A percentile compares a stretch with the other conserved stretches of the same genome.
phyloP scores from a whole-genome alignment of 352 stramenopile species.

The Phytophthora quininea region DNA sequence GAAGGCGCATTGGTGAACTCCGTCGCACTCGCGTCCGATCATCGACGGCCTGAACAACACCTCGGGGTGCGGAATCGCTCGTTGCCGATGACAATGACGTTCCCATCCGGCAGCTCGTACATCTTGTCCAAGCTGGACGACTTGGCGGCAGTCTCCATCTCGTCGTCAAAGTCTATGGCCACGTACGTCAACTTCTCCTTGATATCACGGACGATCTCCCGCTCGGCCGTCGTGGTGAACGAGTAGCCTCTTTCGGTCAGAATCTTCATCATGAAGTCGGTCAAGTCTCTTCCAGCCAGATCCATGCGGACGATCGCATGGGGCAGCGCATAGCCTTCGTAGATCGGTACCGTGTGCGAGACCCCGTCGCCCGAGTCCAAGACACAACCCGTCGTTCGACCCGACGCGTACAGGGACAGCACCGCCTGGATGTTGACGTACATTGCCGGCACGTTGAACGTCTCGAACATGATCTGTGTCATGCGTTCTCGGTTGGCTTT shows the following conservation, averaged over 20 bases:
- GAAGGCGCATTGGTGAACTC: slow-evolving; percentile 83
- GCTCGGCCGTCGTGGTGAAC: slow-evolving; percentile 94
- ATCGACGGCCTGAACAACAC: slow-evolving; percentile 96
- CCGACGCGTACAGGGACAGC: slow-evolving; percentile 95
- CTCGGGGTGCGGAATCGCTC: slow-evolving; percentile 96
- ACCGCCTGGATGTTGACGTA: slow-evolving; percentile 96
- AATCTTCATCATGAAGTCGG: slow-evolving; percentile 98
- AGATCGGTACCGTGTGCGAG: slow-evolving; percentile 94
- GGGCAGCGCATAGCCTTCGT: slow-evolving; percentile 95
- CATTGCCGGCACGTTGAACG: slow-evolving; percentile 93
- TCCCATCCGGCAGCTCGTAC: slow-evolving; percentile 97
- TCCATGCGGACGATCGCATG: slow-evolving; percentile 96
- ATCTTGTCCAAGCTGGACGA: slow-evolving; percentile 91
- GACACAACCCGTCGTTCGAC: slow-evolving; percentile 95
- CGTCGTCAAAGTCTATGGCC: slow-evolving; percentile 93
- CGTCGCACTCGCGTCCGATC: slow-evolving; percentile 87
- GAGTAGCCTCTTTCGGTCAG: slow-evolving; percentile 94
- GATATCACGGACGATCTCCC: slow-evolving; percentile 96
- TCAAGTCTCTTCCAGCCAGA: slow-evolving; percentile 94
- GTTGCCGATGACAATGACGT: slow-evolving; percentile 98
- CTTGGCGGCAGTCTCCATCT: slow-evolving; percentile 91
- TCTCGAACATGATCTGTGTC: slow-evolving; percentile 98
- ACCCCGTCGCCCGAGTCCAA: slow-evolving; percentile 95
- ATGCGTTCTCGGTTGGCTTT: slow-evolving; percentile 92
- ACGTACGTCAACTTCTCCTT: slow-evolving; percentile 98